Evolutionary conservation across 306 rosid species (phyloP).

Genomic region (Senna tora): DNA sequence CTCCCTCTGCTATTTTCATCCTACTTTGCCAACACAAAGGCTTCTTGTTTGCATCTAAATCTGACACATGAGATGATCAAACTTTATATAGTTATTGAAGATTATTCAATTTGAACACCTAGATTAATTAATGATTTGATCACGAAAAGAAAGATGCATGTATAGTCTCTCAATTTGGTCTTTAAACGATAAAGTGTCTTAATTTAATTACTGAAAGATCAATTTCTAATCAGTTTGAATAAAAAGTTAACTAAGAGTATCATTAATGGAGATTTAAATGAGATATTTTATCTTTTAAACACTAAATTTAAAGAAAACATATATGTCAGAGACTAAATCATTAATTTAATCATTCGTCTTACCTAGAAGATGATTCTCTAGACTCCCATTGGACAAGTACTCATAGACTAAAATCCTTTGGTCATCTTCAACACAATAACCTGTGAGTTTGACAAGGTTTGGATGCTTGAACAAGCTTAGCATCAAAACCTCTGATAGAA

Average conservation of each 20-base stretch:
- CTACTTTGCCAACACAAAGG: constrained; percentile 52
- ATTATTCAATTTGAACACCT: too few species aligned
- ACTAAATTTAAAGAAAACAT: too few species aligned
- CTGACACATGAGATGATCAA: constrained; percentile 37
- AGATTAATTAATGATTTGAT: too few species aligned
- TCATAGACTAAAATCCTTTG: constrained; percentile 54
- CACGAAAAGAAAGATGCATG: too few species aligned
- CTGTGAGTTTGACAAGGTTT: constrained; percentile 51
- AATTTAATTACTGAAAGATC: too few species aligned
- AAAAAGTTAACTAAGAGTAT: too few species aligned
- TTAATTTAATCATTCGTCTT: neutral
- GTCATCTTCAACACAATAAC: constrained; percentile 52
- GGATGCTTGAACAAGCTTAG: constrained; percentile 50
- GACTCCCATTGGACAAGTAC: constrained; percentile 50
- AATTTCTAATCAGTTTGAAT: too few species aligned
- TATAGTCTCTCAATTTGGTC: too few species aligned
- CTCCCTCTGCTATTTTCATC: constrained; percentile 57
- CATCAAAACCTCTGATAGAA: constrained; percentile 56
- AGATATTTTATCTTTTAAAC: too few species aligned
- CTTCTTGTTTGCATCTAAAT: constrained; percentile 17
- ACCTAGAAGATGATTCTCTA: constrained; percentile 57
- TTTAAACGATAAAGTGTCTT: too few species aligned
- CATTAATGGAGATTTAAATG: too few species aligned
- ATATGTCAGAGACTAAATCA: too few species aligned
- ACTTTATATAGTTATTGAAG: neutral